A percentile compares a stretch with the other conserved stretches of the same genome.
These are phyloP conservation scores for Aspergillus persii DNA, from an alignment of 2,329 filamentous ascomycete species.

Conservation along the genomic window DNA sequence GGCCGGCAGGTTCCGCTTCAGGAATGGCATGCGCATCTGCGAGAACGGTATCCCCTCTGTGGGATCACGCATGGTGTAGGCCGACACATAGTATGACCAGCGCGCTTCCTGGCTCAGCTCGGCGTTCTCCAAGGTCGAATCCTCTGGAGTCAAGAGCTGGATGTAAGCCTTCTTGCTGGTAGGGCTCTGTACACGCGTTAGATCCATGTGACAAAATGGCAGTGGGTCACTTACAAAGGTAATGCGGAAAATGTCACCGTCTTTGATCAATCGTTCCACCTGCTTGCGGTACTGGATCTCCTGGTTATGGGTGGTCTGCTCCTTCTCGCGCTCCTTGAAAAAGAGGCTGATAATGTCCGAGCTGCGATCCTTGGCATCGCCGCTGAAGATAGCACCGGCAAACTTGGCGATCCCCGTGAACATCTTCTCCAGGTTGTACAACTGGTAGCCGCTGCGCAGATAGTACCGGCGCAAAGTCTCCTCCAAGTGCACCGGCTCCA, in stretches of 20 bases:
- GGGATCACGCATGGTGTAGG: slow-evolving; percentile 82
- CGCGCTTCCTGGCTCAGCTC: slow-evolving; percentile 61
- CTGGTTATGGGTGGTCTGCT: slow-evolving; percentile 82
- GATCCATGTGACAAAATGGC: slow-evolving; percentile 3
- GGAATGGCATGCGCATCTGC: slow-evolving; percentile 65
- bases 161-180: slow-evolving; percentile 66
- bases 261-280: slow-evolving; percentile 88
- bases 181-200: slow-evolving; percentile 57
- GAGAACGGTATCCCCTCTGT: slow-evolving; percentile 73
- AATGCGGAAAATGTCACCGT: slow-evolving; percentile 86
- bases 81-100: slow-evolving; percentile 96
- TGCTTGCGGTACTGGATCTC: slow-evolving; percentile 90
- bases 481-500: slow-evolving; percentile 81
- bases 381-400: slow-evolving; percentile 77
- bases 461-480: slow-evolving; percentile 91
- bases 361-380: slow-evolving; percentile 89
- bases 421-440: slow-evolving; percentile 90
- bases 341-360: slow-evolving; percentile 87
- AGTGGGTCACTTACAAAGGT: slow-evolving; percentile 72
- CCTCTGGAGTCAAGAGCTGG: slow-evolving; percentile 83
- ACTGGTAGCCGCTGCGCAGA: slow-evolving; percentile 82
- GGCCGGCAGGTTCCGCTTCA: slow-evolving; percentile 67
- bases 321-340: slow-evolving; percentile 73
- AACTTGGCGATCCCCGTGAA: slow-evolving; percentile 78
- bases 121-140: slow-evolving; percentile 72